Evolutionary conservation across 2,329 filamentous ascomycete genomes (phyloP).

Genomic region (Septoria petroselini): DNA sequence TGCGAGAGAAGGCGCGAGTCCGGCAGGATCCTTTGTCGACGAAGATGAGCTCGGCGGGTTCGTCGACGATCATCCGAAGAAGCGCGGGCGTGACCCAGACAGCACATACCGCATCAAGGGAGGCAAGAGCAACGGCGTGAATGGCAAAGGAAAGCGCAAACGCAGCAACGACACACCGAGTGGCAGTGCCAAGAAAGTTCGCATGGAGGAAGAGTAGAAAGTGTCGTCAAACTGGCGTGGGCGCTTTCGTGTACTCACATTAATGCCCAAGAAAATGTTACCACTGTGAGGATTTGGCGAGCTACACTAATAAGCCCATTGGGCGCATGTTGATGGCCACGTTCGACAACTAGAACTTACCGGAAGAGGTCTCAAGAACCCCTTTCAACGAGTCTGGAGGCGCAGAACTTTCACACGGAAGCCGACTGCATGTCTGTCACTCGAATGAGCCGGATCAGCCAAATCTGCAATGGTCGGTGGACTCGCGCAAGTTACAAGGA

Average conservation of each 20-base stretch:
- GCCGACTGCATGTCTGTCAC: no score
- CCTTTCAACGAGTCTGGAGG: no score
- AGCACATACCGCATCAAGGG: conserved; percentile 50
- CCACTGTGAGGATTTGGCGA: no score
- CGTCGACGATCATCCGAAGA: conserved; percentile 32
- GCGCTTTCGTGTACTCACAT: not conserved
- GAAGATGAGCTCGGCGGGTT: conserved; percentile 41
- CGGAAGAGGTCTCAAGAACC: no score
- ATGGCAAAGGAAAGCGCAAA: conserved; percentile 44
- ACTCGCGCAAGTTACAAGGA: no score
- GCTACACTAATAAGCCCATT: no score
- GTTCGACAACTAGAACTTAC: no score
- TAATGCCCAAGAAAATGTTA: no score
- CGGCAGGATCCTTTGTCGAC: conserved; percentile 36
- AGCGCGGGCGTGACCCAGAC: conserved; percentile 40
- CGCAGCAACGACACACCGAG: conserved; percentile 24
- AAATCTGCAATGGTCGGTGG: no score
- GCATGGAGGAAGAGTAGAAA: conserved; percentile 19
- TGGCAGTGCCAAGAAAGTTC: conserved; percentile 28
- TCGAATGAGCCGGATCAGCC: no score
- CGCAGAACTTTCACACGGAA: no score
- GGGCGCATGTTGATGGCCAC: no score
- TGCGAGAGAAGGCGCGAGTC: conserved; percentile 37
- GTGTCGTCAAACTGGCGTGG: not conserved
- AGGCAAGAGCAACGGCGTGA: conserved; percentile 43